phyloP scores from a whole-genome alignment of 768 basidiomycete genomes.

The Kwoniella mangroviensis region DNA sequence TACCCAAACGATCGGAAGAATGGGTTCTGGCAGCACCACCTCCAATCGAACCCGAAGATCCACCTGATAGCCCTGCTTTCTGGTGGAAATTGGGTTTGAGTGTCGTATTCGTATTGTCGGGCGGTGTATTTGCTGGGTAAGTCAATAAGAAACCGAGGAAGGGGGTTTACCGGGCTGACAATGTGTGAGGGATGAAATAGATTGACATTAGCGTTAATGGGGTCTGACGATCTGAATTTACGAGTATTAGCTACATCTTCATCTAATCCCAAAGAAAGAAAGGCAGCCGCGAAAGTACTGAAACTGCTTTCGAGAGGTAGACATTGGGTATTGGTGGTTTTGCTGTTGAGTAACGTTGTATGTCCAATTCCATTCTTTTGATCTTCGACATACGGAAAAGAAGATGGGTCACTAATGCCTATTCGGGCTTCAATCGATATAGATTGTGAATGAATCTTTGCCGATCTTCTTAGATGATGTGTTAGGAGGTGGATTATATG shows the following conservation, averaged over 20 bases:
- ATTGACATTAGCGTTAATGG: conserved; percentile 90
- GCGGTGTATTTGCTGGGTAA: conserved; percentile 92
- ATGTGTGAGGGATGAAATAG: conserved; percentile 58
- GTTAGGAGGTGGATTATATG: conserved; percentile 61
- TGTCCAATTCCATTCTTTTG: conserved; percentile 26
- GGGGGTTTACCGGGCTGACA: neutral
- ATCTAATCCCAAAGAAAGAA: conserved; percentile 70
- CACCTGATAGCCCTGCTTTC: conserved; percentile 65
- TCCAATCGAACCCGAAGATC: conserved; percentile 52
- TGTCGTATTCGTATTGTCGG: conserved; percentile 72
- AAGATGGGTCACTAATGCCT: too few relatives aligned
- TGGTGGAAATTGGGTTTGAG: conserved; percentile 75
- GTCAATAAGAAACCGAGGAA: conserved; percentile 36
- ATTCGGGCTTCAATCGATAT: too few relatives aligned
- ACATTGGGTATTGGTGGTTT: conserved; percentile 93
- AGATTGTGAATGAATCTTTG: conserved; percentile 60
- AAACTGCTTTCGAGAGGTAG: conserved; percentile 68
- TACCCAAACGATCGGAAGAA: conserved; percentile 18
- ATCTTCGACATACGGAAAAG: neutral
- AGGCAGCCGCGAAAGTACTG: conserved; percentile 61
- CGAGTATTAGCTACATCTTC: conserved; percentile 82
- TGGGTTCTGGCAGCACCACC: conserved; percentile 13
- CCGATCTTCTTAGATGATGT: conserved; percentile 61
- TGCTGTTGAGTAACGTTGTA: conserved; percentile 82
- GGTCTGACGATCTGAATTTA: conserved; percentile 86